These are phyloP conservation scores for Pseudovirgaria hyperparasitica DNA, from an alignment of 2,329 filamentous ascomycete genomes.

Conservation along the genomic window DNA sequence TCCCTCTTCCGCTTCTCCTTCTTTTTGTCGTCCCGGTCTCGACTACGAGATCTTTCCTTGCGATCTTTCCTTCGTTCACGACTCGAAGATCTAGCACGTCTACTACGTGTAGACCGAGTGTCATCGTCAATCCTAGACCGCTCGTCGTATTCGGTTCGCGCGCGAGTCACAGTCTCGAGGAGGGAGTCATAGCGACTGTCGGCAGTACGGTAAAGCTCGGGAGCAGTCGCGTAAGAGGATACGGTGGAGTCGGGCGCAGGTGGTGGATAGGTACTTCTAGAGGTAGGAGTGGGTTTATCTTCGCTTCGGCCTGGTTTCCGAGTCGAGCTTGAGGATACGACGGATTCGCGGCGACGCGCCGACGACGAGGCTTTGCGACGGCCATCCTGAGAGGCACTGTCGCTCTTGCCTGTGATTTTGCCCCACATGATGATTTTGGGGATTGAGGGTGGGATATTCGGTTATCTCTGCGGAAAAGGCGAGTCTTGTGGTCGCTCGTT, in stretches of 20 bases:
- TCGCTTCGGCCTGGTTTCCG: conserved; percentile 16
- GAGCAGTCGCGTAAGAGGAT: conserved; percentile 26
- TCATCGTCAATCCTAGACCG: conserved; percentile 18
- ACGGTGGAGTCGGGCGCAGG: conserved; percentile 19
- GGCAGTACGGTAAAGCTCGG: conserved; percentile 7
- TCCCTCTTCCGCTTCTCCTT: conserved; percentile 15
- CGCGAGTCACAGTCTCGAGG: conserved; percentile 15
- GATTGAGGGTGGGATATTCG: too few species aligned
- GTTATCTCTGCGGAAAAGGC: too few species aligned
- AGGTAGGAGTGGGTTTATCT: conserved; percentile 5
- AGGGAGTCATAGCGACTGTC: conserved; percentile 9
- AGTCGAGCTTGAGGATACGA: conserved; percentile 21
- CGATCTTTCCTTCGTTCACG: conserved; percentile 16
- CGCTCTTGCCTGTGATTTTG: conserved; percentile 23
- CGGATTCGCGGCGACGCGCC: conserved; percentile 20
- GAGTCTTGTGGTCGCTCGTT: too few species aligned
- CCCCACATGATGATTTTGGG: conserved; percentile 24
- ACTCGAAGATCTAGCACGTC: conserved; percentile 17
- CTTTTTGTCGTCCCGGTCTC: conserved; percentile 19
- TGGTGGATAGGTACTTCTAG: conserved; percentile 13
- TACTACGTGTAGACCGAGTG: conserved; percentile 13
- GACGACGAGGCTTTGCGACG: conserved; percentile 13
- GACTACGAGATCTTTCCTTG: conserved; percentile 16
- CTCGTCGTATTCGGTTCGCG: conserved; percentile 19
- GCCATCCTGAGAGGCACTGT: conserved; percentile 19